Base-by-base conservation (phyloP, 2,329 filamentous ascomycete species). In the Cladosporium sp. region DNA sequence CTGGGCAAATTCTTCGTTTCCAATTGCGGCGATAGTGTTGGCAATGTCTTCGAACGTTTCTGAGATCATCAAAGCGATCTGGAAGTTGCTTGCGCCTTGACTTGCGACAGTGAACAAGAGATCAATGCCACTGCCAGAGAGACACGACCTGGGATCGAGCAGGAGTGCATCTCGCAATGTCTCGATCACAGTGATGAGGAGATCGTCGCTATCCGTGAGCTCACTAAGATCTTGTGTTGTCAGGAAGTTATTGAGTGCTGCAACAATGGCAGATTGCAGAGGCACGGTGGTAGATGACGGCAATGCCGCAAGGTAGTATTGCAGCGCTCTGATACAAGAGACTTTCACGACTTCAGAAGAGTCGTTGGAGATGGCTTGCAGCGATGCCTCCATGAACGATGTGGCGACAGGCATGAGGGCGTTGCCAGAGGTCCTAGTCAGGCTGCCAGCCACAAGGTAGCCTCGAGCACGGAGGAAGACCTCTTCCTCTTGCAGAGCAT, bases 11-110 rank as follows among this genome's bases (percentile, higher is more conserved):
- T 85, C 82, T 8, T 89, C 83, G 6, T 81, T 76, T 20, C 85
- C 84, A 60, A 77, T 75, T 13, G 86, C 84, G 2, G 88, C 78
- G 58, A 96, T 82, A 1, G 79, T 81, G 51, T 82, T 78, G 5
- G 92, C 88, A 57, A 97, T 86, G 42, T 94, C 90, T 71, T 97
- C 93, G 68, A 99, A 96, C 0, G 90, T 87, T 73, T 99, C 94
- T 35, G 85, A 88, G 22, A 97, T 88, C 52, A 97, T 79, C 77
- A 92, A 87, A 0, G 88, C 91, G 47, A 97, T 83, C 71, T 97
- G 92, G 77, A 95, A 96, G 75, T 96, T 97, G 60, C 83, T 85
- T 0, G 93, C 90, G 25, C 91, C 91, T 68, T 92, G 86, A 71
- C 91, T 94, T 20, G 91, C 93, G 60, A 97, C 84, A 54, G 88